Conservation (phyloP, 2,329 filamentous ascomycete species). For the Zopfia rhizophila region DNA sequence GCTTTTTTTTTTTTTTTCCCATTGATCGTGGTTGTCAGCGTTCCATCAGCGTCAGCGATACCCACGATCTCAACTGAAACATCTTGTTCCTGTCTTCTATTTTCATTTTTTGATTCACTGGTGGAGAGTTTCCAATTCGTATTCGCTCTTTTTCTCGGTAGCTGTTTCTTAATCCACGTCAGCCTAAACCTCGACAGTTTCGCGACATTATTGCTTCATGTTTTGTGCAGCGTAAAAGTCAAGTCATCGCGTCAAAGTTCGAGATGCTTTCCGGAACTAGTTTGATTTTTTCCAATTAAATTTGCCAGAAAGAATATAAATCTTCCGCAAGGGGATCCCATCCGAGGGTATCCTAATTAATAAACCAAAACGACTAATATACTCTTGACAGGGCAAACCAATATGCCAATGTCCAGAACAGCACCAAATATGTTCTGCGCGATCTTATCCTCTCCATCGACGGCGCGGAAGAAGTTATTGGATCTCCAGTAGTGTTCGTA, state of each 20-base stretch:
- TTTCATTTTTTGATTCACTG: too few relatives aligned
- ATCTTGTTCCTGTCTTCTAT: not conserved
- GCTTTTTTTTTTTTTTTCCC: not conserved
- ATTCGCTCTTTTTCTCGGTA: too few relatives aligned
- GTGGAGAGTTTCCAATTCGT: too few relatives aligned
- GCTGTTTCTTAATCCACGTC: too few relatives aligned
- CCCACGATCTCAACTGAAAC: constrained; percentile 3
- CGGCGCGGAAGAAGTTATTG: constrained; percentile 33
- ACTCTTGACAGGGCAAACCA: constrained; percentile 13
- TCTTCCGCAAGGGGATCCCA: too few relatives aligned
- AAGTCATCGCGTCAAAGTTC: too few relatives aligned
- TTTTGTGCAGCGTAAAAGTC: too few relatives aligned
- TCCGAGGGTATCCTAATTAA: not conserved
- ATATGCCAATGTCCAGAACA: constrained; percentile 11
- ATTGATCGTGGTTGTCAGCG: not conserved
- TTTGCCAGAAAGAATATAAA: too few relatives aligned
- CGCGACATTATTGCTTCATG: too few relatives aligned
- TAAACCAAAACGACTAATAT: not conserved
- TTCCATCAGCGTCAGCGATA: constrained; percentile 7
- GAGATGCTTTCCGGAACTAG: too few relatives aligned
- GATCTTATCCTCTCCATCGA: constrained; percentile 9
- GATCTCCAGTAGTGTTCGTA: constrained; percentile 31
- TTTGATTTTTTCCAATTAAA: too few relatives aligned
- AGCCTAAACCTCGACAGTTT: too few relatives aligned
- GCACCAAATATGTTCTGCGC: constrained; percentile 10